Base-by-base conservation (phyloP, 345 rosid genomes). In the Physaria fendleri region DNA sequence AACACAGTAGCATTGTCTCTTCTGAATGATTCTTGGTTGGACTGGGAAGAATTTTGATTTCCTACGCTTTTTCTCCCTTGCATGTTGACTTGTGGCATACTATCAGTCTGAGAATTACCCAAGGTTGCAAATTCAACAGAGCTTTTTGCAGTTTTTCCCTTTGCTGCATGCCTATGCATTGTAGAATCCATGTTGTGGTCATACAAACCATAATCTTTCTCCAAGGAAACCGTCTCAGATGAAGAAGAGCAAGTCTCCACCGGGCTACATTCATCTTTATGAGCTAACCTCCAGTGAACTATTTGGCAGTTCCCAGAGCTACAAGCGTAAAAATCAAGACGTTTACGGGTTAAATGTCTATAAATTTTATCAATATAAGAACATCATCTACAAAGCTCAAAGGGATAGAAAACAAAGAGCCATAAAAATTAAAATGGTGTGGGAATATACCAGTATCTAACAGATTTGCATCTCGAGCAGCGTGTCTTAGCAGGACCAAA, bases 281-380 rank as follows among this genome's bases (percentile, higher is more conserved):
- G 97, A 50, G 75, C 79, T 77, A 71, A 70, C 82, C 95, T 87
- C 97, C 97, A 90, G 59, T 90, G 97, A 78, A 82, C 71, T 77
- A 90, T 85, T 73, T 90, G 97, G 68, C 97, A 90, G 80, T 76
- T 85, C 28, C 95, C 95, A 20, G 97, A 90, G 77, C 95, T 90
- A 81, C 78, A 73, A 17, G 56, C 44, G 27, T 46, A 4, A 66
- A 48, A 55, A 55, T 28, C 52, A 55, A 48, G 59, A 38, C 15
- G 4, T 6, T 30, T 23, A 59, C 20, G 43, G 11, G 54, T 35
- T 42, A 42, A 8, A 9, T 13, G 45, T 48, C 51, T 16, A 14
- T 35, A 42, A 33, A 27, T n/a, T 52, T 11, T 10, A 58, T 10
- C 35, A 2, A 10, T 25, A 46, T 5, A 11, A 23, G 5, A 20